phyloP scores from a whole-genome alignment of 345 rosid species.

The Brassica napus region Da-Ae NC_063435.1:28821501-28822000 shows the following conservation, averaged over 20 bases:
- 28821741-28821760: background rate
- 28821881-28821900: conserved; percentile 12
- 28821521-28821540: conserved; percentile 6
- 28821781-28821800: conserved; percentile 5
- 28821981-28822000: conserved; percentile 20
- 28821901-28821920: conserved; percentile 3
- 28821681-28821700: conserved; percentile 10
- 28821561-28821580: conserved; percentile 73
- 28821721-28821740: conserved; percentile 2
- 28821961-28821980: background rate
- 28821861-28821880: background rate
- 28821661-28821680: background rate
- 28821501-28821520: conserved; percentile 1
- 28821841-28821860: conserved; percentile 1
- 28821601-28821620: conserved; percentile 99
- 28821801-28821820: conserved; percentile 12
- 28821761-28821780: conserved; percentile 15
- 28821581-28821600: conserved; percentile 86
- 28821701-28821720: conserved; percentile 5
- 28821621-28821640: conserved; percentile 74
- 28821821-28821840: background rate
- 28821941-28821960: conserved; percentile 5
- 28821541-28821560: conserved; percentile 30
- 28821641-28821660: conserved; percentile 76
- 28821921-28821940: conserved; percentile 4